Evolutionary conservation across 2,329 filamentous ascomycete species (phyloP), one percentile per base, ranked within the genome.

Genomic region (Aphanocladium album): DNA sequence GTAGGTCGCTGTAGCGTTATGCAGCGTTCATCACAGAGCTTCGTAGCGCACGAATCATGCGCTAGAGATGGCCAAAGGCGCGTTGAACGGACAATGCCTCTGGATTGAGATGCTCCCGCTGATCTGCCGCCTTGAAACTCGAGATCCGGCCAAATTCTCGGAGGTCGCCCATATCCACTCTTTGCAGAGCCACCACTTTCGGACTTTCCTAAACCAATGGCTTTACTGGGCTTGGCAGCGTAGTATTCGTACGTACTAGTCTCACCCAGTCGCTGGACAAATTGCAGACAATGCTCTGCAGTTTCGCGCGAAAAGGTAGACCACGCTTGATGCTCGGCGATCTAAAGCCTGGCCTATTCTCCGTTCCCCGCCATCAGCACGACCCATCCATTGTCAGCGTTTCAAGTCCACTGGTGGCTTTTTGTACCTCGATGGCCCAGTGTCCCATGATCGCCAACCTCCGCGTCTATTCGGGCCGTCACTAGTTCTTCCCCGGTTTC

Each of bases 401-500:
- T 23, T 46, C 50, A 56, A 2, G 21, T 7, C 43, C 5, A n/a
- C 27, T 27, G 8, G 27, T 43, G 21, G 37, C 37, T 54, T 27
- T 30, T 23, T 7, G 21, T 30, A 30, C 5, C 5, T 30, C 5
- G 8, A 46, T 39, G 45, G 27, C 54, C 19, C 39, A 41, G 35
- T 16, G 41, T 35, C 21, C 19, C 30, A 57, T 47, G 35, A 49
- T 30, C 33, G 45, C 43, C 45, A 49, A 30, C 43, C 33, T 27
- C 41, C 27, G 45, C 43, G 21, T 49, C 54, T 30, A 57, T 57
- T 57, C 54, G 54, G 54, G 27, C 54, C 54, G 30, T 57, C 45
- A 47, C 45, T 39, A 37, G 23, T 21, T 7, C 33, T 49, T 47
- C 16, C 43, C 54, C 30, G 23, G 39, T 37, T 49, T 39, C 19